Evolutionary conservation across 805 yeast species (phyloP).

Genomic region (Candida anglica): DNA sequence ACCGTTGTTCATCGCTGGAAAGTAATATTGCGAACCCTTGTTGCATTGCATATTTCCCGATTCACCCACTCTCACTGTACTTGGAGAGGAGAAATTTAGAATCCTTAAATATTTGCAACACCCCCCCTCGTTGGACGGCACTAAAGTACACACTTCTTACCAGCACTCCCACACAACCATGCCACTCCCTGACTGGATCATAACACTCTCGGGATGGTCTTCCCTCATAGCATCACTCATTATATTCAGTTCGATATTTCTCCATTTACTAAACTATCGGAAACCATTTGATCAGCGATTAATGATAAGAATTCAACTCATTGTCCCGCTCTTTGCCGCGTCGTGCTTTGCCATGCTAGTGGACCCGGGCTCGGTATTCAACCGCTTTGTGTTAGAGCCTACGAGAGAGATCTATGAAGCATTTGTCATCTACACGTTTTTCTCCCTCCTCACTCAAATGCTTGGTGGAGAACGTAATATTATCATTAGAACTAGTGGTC

Average conservation of each 20-base stretch:
- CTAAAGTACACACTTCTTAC: too few relatives aligned
- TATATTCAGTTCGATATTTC: constrained; percentile 18
- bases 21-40: too few relatives aligned
- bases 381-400: constrained; percentile 58
- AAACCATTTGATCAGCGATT: constrained; percentile 86
- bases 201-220: constrained; percentile 16
- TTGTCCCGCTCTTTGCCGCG: constrained; percentile 77
- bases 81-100: too few relatives aligned
- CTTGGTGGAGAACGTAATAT: constrained; percentile 92
- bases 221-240: constrained; percentile 17
- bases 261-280: constrained; percentile 61
- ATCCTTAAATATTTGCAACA: too few relatives aligned
- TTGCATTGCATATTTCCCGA: too few relatives aligned
- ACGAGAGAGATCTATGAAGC: constrained; percentile 91
- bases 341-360: constrained; percentile 60
- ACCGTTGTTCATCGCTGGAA: too few relatives aligned
- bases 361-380: constrained; percentile 37
- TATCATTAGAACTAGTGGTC: constrained; percentile 64
- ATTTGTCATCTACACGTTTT: constrained; percentile 90
- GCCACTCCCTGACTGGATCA: constrained; percentile 13
- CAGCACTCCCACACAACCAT: too few relatives aligned
- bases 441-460: constrained; percentile 73
- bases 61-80: too few relatives aligned
- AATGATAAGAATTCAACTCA: constrained; percentile 73
- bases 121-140: too few relatives aligned